A percentile compares a stretch with the other conserved stretches of the same genome.
Evolutionary conservation across 2,329 filamentous ascomycete species (phyloP).

Genomic region (Pezicula radicicola): DNA sequence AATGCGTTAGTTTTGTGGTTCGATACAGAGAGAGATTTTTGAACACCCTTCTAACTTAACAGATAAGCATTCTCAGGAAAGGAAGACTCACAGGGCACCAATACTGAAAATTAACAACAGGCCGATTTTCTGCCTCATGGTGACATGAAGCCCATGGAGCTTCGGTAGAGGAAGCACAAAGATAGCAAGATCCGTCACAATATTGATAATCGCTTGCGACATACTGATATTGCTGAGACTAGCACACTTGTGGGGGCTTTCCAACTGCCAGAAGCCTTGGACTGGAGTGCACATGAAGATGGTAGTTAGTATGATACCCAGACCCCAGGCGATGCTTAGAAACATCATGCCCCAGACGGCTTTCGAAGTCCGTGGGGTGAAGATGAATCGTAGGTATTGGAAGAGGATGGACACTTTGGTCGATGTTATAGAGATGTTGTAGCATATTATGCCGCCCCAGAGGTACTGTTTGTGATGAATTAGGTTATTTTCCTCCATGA

Average conservation of each 20-base stretch:
- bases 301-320: not conserved
- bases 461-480: too few species aligned
- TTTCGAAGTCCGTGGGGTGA: not conserved
- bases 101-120: not conserved
- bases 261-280: not conserved
- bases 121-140: not conserved
- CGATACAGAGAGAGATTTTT: too few species aligned
- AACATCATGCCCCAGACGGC: not conserved
- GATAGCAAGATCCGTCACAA: not conserved
- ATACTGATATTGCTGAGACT: not conserved
- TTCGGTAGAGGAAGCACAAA: not conserved
- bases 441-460: not conserved
- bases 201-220: not conserved
- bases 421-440: not conserved
- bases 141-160: not conserved
- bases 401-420: not conserved
- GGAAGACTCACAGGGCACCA: not conserved
- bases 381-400: not conserved
- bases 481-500: too few species aligned
- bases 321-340: not conserved
- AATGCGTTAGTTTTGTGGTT: too few species aligned
- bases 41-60: too few species aligned
- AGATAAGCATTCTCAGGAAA: too few species aligned
- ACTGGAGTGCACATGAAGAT: not conserved
- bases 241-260: not conserved